Evolutionary conservation across 495 filamentous ascomycete species (phyloP), one percentile per base, ranked within the genome.

Genomic region (Rhizodiscina lignyota): DNA sequence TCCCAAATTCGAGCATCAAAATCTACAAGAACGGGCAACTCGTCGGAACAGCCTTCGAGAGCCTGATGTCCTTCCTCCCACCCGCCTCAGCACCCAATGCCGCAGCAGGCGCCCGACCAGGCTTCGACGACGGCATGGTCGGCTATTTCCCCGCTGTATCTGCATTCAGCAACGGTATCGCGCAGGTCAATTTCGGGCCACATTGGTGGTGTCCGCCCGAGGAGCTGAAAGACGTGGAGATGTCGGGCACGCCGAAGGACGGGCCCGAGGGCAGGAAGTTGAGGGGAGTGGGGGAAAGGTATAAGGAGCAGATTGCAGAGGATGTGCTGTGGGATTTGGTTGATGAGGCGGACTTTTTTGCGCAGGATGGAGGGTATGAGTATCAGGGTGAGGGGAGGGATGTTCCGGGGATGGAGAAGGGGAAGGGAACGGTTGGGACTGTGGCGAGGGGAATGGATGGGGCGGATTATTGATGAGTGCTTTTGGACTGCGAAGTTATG

Each of bases 81-180:
- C 87, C 87, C 0, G 86, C 87, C 1, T 87, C 79, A 21, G 78
- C 77, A 30, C 81, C 83, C 12, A 62, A 74, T n/a, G 57, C 58
- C 0, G 77, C 83, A 32, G 60, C 75, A 2, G 82, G 81, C 6
- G 81, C 81, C 10, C 67, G 91, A 16, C 79, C 85, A 34, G 72
- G 68, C 3, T 72, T 89, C 21, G 91, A 99, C 48, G 91, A 99
- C 47, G 87, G 86, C 18, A 79, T 82, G 63, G 64, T 94, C 2
- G 91, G 91, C 0, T 99, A 99, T 51, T 94, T 86, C 51, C 91
- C 91, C 0, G 84, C 87, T 16, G 72, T 96, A 13, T 85, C 82
- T 41, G 83, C 86, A 22, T 96, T 93, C 51, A 72, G 79, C 17
- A 86, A 86, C 26, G 91, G 87, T 19, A 80, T 86, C 2, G 86